Percentiles rank a stretch among this genome's conserved stretches.
Conservation (phyloP, 2,329 filamentous ascomycete genomes). For the Colletotrichum incanum region DNA sequence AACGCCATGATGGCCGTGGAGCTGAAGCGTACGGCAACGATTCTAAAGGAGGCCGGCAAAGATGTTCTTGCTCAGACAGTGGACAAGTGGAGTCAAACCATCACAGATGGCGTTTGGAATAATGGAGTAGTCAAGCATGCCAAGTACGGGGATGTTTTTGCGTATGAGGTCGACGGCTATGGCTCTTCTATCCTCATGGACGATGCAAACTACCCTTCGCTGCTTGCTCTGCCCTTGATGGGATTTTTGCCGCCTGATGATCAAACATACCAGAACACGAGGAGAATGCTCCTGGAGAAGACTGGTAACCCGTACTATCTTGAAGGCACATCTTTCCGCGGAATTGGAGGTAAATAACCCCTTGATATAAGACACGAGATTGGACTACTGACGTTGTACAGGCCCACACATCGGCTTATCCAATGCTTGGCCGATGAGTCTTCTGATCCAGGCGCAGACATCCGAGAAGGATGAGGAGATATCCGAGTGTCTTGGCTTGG, state of each 20-base stretch:
- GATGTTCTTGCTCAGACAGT: constrained; percentile 69
- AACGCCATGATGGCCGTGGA: constrained; percentile 98
- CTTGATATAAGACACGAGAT: too few relatives aligned
- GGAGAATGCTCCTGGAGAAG: constrained; percentile 81
- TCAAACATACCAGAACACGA: constrained; percentile 87
- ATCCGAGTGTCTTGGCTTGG: constrained; percentile 77
- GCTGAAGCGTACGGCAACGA: constrained; percentile 79
- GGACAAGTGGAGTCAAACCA: constrained; percentile 71
- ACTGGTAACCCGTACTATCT: constrained; percentile 91
- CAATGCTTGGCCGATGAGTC: constrained; percentile 97
- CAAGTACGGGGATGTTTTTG: constrained; percentile 84
- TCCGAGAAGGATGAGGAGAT: constrained; percentile 89
- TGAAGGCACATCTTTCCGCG: constrained; percentile 81
- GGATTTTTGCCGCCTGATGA: constrained; percentile 80
- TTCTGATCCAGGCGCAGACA: constrained; percentile 93
- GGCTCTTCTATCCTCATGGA: constrained; percentile 89
- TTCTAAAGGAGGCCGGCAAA: constrained; percentile 76
- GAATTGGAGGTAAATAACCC: constrained; percentile 81
- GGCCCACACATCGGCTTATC: constrained; percentile 83
- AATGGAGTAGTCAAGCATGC: constrained; percentile 86
- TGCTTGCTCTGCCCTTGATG: constrained; percentile 84
- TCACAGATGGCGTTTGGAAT: constrained; percentile 85
- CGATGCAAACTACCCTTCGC: constrained; percentile 88
- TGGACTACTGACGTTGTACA: constrained; percentile 29
- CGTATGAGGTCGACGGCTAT: constrained; percentile 91